phyloP scores from a whole-genome alignment of 306 rosid genomes.

The Vicia sativa region DNA sequence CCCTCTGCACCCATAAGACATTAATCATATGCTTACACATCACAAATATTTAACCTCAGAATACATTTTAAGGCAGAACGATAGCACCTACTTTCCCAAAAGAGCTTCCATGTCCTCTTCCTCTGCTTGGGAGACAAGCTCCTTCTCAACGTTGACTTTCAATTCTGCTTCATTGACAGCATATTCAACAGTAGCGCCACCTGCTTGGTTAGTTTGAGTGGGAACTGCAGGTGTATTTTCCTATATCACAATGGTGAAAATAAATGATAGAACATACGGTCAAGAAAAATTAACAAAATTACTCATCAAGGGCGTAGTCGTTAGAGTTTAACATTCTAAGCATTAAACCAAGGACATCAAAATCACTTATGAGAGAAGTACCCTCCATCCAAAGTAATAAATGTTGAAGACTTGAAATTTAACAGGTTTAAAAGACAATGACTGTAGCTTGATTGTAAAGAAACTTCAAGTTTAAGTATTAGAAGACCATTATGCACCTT shows the following conservation, averaged over 20 bases:
- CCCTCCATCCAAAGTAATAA: slow-evolving; percentile 27
- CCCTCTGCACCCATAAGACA: slow-evolving; percentile 17
- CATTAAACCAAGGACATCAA: slow-evolving; percentile 21
- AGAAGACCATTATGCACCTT: slow-evolving; percentile 66
- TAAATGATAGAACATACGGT: slow-evolving; percentile 28
- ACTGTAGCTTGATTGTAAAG: slow-evolving; percentile 29
- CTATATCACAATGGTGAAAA: slow-evolving; percentile 49
- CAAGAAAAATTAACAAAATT: slow-evolving; percentile 17
- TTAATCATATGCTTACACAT: slow-evolving; percentile 13
- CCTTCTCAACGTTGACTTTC: slow-evolving; percentile 92
- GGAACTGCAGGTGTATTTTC: slow-evolving; percentile 74
- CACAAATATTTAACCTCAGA: slow-evolving; percentile 25
- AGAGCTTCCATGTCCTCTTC: slow-evolving; percentile 99
- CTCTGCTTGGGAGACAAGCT: slow-evolving; percentile 97
- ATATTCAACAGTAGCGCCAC: slow-evolving; percentile 63
- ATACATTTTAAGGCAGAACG: slow-evolving; percentile 29
- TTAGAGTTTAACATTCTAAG: slow-evolving; percentile 32
- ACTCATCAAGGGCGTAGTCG: slow-evolving; percentile 14
- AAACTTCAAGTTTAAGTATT: slow-evolving; percentile 34
- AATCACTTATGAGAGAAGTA: slow-evolving; percentile 27
- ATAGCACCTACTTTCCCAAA: slow-evolving; percentile 76
- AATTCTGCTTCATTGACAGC: slow-evolving; percentile 60
- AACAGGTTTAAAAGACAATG: slow-evolving; percentile 7
- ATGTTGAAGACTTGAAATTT: slow-evolving; percentile 20
- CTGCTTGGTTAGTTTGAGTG: slow-evolving; percentile 48